Percentiles rank a stretch among this genome's conserved stretches.
phyloP scores from a whole-genome alignment of 768 basidiomycete species.

The Lactifluus echinatus region DNA sequence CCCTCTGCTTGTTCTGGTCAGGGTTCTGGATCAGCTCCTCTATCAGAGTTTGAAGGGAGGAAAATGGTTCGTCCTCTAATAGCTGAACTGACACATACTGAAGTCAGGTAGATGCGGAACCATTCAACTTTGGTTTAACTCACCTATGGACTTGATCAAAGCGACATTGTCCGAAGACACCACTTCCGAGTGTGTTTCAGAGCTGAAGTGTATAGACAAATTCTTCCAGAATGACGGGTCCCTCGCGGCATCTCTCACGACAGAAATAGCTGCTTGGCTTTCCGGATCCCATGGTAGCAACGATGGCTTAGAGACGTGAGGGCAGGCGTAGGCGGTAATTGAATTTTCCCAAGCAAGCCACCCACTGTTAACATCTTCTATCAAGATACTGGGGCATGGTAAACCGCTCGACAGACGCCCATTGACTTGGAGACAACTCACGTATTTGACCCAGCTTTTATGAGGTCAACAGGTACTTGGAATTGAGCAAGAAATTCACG shows the following conservation, averaged over 20 bases:
- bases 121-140: conserved; percentile 19
- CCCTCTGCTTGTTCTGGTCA: conserved; percentile 81
- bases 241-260: conserved; percentile 40
- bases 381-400: conserved; percentile 34
- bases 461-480: conserved; percentile 38
- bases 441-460: conserved; percentile 32
- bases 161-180: conserved; percentile 64
- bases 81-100: conserved; percentile 54
- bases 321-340: conserved; percentile 38
- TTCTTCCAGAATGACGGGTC: conserved; percentile 57
- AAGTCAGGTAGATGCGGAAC: conserved; percentile 1
- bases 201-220: conserved; percentile 58
- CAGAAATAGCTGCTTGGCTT: conserved; percentile 42
- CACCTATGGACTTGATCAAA: conserved; percentile 69
- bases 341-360: conserved; percentile 58
- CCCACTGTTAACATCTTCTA: conserved; percentile 51
- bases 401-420: neutral
- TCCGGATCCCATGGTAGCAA: conserved; percentile 52
- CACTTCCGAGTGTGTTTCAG: conserved; percentile 64
- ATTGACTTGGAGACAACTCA: conserved; percentile 28
- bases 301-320: conserved; percentile 40
- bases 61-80: conserved; percentile 64
- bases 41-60: conserved; percentile 49
- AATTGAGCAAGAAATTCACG: conserved; percentile 47
- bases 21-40: conserved; percentile 58